Percentiles rank a stretch among this genome's conserved stretches.
Evolutionary conservation across 2,329 filamentous ascomycete genomes (phyloP).

Genomic region (Claviceps fusiformis): DNA sequence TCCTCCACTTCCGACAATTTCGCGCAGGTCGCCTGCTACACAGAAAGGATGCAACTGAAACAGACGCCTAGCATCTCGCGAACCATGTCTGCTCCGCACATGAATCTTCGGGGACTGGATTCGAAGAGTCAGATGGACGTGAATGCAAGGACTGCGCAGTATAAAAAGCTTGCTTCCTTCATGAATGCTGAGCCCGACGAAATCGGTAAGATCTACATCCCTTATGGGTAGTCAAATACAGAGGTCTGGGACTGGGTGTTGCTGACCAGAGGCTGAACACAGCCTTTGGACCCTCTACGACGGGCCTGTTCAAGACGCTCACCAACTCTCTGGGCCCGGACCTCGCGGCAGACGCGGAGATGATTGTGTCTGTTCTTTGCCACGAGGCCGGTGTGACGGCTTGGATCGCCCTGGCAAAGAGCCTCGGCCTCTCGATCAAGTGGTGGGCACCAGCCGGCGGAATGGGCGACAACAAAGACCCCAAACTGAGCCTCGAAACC

Average conservation of each 20-base stretch:
- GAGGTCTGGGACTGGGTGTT: too few species aligned
- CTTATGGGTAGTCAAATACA: too few species aligned
- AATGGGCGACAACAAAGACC: neutral
- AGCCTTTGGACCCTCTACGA: constrained; percentile 60
- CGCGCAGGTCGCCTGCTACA: too few species aligned
- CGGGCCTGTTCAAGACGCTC: constrained; percentile 65
- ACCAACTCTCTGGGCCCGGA: constrained; percentile 27
- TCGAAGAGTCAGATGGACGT: constrained; percentile 5
- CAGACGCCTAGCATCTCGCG: constrained; percentile 1
- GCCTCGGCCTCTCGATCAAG: constrained; percentile 47
- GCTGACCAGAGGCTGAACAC: too few species aligned
- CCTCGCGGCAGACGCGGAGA: constrained; percentile 30
- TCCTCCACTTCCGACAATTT: neutral
- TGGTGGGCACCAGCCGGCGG: constrained; percentile 48
- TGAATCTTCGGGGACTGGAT: constrained; percentile 6
- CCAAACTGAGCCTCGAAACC: constrained; percentile 38
- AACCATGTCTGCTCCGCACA: constrained; percentile 6
- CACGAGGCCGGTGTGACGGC: constrained; percentile 67
- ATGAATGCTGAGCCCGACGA: constrained; percentile 1
- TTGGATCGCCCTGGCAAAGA: constrained; percentile 55
- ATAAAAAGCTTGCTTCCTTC: constrained; percentile 5
- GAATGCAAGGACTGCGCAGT: neutral
- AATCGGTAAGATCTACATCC: neutral
- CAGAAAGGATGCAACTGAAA: neutral
- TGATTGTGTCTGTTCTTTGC: constrained; percentile 59